phyloP scores from a whole-genome alignment of 78 protist genomes.

The Dictyostelium capitatum region DNA sequence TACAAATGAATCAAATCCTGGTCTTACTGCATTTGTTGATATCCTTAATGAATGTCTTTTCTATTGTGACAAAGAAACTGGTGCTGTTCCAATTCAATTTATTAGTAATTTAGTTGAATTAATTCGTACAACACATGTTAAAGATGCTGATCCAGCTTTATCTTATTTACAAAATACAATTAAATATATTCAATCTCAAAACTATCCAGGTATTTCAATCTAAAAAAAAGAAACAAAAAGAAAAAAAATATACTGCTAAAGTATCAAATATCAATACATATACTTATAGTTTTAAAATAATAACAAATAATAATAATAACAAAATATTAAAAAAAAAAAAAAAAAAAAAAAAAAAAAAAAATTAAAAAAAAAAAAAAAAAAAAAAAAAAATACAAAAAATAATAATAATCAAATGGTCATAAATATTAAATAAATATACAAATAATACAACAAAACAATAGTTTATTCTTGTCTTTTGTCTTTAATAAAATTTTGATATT shows the following conservation, averaged over 20 bases:
- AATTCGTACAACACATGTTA: conserved; percentile 74
- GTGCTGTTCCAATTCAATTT: conserved; percentile 74
- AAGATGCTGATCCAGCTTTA: conserved; percentile 69
- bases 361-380: too few relatives aligned
- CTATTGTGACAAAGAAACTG: conserved; percentile 85
- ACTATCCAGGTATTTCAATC: conserved; percentile 36
- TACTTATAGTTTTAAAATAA: too few relatives aligned
- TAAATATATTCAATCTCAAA: conserved; percentile 53
- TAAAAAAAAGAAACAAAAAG: conserved; percentile 5
- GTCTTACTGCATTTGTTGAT: conserved; percentile 91
- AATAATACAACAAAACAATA: neutral
- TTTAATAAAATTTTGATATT: neutral
- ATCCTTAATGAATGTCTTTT: conserved; percentile 90
- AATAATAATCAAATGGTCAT: too few relatives aligned
- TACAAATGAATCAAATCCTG: conserved; percentile 52
- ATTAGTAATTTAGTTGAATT: conserved; percentile 67
- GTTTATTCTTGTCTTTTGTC: neutral
- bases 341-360: too few relatives aligned
- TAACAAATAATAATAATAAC: too few relatives aligned
- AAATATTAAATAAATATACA: neutral
- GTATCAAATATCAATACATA: too few relatives aligned
- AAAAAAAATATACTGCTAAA: conserved; percentile 6
- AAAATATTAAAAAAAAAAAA: too few relatives aligned
- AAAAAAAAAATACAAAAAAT: too few relatives aligned
- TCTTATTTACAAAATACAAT: conserved; percentile 70